A percentile compares a stretch with the other conserved stretches of the same genome.
These are phyloP conservation scores for Monosporascus sp. DNA, from an alignment of 2,329 filamentous ascomycete species.

Conservation along the genomic window DNA sequence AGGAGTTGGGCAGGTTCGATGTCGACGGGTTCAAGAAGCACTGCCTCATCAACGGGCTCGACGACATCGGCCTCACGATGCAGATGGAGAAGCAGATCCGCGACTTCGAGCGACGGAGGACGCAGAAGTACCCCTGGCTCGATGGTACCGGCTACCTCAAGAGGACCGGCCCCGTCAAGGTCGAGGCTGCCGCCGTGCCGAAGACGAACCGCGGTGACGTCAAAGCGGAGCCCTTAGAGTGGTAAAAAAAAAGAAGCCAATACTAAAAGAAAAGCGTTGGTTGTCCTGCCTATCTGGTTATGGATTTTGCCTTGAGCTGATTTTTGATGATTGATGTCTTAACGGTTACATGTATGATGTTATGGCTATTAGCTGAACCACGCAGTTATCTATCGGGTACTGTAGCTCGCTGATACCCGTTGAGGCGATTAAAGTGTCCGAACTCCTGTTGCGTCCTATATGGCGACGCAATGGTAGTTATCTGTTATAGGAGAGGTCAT, in stretches of 20 bases:
- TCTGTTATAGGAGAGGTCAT: too few species aligned
- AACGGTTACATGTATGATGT: too few species aligned
- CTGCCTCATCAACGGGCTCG: conserved; percentile 86
- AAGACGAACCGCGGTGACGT: conserved; percentile 85
- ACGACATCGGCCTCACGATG: conserved; percentile 93
- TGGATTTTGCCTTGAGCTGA: neutral
- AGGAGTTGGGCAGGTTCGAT: conserved; percentile 72
- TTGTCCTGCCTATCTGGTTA: neutral
- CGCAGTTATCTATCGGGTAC: too few species aligned
- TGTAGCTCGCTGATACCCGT: too few species aligned
- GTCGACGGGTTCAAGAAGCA: conserved; percentile 93
- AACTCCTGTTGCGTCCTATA: too few species aligned
- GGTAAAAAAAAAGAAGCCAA: conserved; percentile 49
- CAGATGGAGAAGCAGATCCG: conserved; percentile 86
- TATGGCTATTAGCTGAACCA: too few species aligned
- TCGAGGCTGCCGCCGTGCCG: conserved; percentile 65
- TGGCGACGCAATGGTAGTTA: too few species aligned
- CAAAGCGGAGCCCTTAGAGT: conserved; percentile 81
- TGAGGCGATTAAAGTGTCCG: too few species aligned
- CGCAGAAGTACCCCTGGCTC: conserved; percentile 79
- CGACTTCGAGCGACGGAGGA: conserved; percentile 73
- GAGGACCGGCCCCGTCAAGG: conserved; percentile 48
- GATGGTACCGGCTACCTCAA: conserved; percentile 80
- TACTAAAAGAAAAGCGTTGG: neutral
- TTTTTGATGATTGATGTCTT: neutral